A percentile compares a stretch with the other conserved stretches of the same genome.
Conservation (phyloP, 2,329 filamentous ascomycete species). For the Neopestalotiopsis rosae region DNA sequence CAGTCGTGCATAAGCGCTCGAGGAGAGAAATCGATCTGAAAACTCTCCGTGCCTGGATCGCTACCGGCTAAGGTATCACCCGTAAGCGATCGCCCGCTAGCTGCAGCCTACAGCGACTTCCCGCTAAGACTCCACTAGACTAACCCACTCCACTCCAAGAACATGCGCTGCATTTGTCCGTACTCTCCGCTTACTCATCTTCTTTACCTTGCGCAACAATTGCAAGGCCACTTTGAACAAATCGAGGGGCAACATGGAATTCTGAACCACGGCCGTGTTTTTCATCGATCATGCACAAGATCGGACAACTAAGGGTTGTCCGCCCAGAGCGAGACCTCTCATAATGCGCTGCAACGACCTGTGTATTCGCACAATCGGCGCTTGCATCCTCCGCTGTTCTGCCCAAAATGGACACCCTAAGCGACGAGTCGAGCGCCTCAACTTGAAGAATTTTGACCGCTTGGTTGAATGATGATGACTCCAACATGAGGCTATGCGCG, state of each 20-base stretch:
- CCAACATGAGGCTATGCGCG: background rate
- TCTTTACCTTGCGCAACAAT: background rate
- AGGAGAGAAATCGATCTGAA: too few species aligned
- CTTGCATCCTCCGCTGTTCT: background rate
- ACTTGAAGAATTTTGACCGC: background rate
- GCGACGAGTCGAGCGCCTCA: background rate
- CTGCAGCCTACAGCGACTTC: too few species aligned
- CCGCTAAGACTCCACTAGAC: too few species aligned
- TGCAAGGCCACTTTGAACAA: background rate
- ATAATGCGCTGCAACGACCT: too few species aligned
- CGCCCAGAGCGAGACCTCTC: background rate
- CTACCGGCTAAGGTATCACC: too few species aligned
- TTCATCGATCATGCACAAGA: background rate
- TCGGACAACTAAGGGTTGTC: background rate
- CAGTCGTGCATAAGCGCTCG: too few species aligned
- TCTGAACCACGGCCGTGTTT: background rate
- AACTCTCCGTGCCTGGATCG: too few species aligned
- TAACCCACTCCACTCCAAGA: too few species aligned
- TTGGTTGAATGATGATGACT: background rate
- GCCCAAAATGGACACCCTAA: background rate
- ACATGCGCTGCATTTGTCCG: background rate
- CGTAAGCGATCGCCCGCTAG: too few species aligned
- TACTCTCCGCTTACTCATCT: background rate
- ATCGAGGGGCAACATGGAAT: background rate
- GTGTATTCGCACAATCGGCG: background rate